phyloP scores from a whole-genome alignment of 495 filamentous ascomycete genomes.

The Lindgomyces ingoldianus region DNA sequence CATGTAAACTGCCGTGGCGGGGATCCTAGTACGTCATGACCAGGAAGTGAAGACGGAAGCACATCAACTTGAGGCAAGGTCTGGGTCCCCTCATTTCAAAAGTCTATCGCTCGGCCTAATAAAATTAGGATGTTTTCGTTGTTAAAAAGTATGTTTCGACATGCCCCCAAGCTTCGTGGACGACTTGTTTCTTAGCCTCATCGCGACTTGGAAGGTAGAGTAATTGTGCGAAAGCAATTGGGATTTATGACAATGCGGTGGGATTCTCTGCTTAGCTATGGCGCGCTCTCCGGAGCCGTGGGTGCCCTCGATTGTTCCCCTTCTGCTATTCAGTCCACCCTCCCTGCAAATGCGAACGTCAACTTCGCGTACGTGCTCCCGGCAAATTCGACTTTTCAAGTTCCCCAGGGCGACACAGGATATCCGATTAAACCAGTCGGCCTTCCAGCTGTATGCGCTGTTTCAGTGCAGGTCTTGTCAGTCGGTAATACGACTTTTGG shows the following conservation, averaged over 20 bases:
- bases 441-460: conserved; percentile 54
- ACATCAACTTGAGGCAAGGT: neutral
- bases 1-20: neutral
- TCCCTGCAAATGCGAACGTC: conserved; percentile 18
- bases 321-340: conserved; percentile 15
- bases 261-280: conserved; percentile 1
- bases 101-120: neutral
- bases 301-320: conserved; percentile 18
- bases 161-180: neutral
- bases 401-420: conserved; percentile 52
- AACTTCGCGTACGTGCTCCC: conserved; percentile 44
- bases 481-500: conserved; percentile 53
- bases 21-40: neutral
- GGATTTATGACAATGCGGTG: conserved; percentile 11
- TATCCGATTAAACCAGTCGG: conserved; percentile 55
- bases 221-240: neutral
- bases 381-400: conserved; percentile 53
- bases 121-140: neutral
- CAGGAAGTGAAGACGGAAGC: neutral
- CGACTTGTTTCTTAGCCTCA: neutral
- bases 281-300: conserved; percentile 12
- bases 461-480: conserved; percentile 49
- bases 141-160: neutral
- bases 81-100: neutral
- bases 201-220: conserved; percentile 3